These are phyloP conservation scores for Oryza meyeriana DNA, from an alignment of 176 grass and related monocot species.

Conservation along the genomic window DNA sequence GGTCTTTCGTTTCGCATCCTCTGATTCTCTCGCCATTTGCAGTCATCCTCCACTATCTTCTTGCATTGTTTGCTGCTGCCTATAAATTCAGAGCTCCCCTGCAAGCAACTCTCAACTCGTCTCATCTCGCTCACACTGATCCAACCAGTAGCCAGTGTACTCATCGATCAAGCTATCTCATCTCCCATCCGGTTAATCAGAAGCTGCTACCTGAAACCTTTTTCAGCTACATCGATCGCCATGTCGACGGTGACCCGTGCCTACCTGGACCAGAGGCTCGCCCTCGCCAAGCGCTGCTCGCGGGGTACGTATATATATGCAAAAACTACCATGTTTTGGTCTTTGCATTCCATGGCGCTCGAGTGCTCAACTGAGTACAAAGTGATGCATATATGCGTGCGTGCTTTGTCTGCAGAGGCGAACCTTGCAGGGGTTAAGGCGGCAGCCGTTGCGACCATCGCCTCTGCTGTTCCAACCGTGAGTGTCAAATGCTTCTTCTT, in stretches of 20 bases:
- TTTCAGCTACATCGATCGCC: neutral
- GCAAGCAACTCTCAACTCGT: too few relatives aligned
- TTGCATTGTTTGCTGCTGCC: neutral
- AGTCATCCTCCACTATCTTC: too few relatives aligned
- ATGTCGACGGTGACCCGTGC: slow-evolving; percentile 50
- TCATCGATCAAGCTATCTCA: neutral
- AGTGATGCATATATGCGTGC: neutral
- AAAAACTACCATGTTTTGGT: too few relatives aligned
- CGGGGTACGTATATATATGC: slow-evolving; percentile 20
- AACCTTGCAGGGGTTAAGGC: slow-evolving; percentile 59
- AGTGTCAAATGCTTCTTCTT: neutral
- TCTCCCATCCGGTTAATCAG: too few relatives aligned
- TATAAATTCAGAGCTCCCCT: neutral
- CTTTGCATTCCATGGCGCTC: neutral
- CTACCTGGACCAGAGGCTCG: slow-evolving; percentile 65
- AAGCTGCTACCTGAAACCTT: neutral
- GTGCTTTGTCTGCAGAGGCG: slow-evolving; percentile 46
- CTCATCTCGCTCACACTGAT: too few relatives aligned
- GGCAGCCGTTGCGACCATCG: slow-evolving; percentile 56
- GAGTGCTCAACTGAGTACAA: neutral
- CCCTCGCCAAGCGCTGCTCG: slow-evolving; percentile 66
- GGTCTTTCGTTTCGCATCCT: neutral
- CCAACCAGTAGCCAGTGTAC: too few relatives aligned
- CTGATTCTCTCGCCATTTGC: too few relatives aligned
- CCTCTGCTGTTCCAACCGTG: slow-evolving; percentile 61